A percentile compares a stretch with the other conserved stretches of the same genome.
These are phyloP conservation scores for Clausena lansium DNA, from an alignment of 345 rosid genomes.

Conservation along the genomic window DNA sequence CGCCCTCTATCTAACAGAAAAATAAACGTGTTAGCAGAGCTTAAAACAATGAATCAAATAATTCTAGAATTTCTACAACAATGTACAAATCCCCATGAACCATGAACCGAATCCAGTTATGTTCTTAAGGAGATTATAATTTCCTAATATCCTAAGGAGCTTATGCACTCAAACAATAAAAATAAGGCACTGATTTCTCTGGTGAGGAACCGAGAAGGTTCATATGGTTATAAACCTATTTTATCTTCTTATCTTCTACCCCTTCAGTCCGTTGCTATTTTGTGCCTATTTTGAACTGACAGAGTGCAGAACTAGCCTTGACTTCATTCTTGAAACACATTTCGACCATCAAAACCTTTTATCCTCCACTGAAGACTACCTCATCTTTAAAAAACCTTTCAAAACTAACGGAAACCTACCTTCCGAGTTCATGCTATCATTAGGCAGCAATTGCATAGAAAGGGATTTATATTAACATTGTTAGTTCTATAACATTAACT, in stretches of 20 bases:
- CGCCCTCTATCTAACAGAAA: too few species aligned
- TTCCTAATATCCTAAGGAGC: not conserved
- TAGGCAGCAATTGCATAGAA: not conserved
- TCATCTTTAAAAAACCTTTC: not conserved
- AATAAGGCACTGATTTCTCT: not conserved
- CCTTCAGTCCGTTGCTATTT: not conserved
- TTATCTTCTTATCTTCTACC: not conserved
- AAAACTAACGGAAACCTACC: not conserved
- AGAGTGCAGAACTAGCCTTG: not conserved
- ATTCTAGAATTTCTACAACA: not conserved
- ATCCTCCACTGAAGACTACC: not conserved
- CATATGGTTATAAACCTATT: not conserved
- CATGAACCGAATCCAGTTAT: not conserved
- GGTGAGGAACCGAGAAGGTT: not conserved
- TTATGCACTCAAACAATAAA: not conserved
- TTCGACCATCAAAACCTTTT: not conserved
- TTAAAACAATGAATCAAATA: not conserved
- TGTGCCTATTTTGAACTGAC: not conserved
- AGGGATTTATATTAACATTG: too few species aligned
- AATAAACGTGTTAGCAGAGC: not conserved
- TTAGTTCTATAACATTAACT: not conserved
- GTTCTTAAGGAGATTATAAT: too few species aligned
- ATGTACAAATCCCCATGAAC: not conserved
- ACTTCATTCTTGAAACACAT: not conserved
- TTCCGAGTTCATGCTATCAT: too few species aligned